These are phyloP conservation scores for Nannochloropsis oceanica DNA, from an alignment of 108 stramenopile genomes.

Conservation along the genomic window DNA sequence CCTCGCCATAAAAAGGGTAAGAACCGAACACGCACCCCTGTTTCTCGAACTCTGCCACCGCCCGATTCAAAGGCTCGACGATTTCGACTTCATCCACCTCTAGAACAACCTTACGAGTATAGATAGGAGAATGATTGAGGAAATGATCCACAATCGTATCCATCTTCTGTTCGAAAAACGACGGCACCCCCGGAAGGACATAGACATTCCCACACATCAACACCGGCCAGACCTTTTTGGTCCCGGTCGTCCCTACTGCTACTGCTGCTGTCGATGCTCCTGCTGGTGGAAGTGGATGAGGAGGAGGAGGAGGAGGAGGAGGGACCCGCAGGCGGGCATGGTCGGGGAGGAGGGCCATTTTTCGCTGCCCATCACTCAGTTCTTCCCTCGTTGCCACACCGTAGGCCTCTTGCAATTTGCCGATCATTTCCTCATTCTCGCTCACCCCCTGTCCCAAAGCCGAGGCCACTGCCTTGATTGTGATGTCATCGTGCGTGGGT, in stretches of 20 bases:
- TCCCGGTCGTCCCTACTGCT: slow-evolving; percentile 47
- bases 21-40: background rate
- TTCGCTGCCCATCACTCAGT: slow-evolving; percentile 53
- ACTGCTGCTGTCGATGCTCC: background rate
- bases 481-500: slow-evolving; percentile 92
- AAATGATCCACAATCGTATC: slow-evolving; percentile 50
- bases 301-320: background rate
- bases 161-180: slow-evolving; percentile 68
- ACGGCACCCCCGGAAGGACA: slow-evolving; percentile 79
- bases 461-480: slow-evolving; percentile 68
- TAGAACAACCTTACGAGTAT: slow-evolving; percentile 10
- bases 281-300: background rate
- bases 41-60: background rate
- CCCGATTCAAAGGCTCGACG: slow-evolving; percentile 17
- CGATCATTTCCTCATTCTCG: slow-evolving; percentile 69
- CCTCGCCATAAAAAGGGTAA: background rate
- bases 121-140: slow-evolving; percentile 1
- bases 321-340: slow-evolving; percentile 34
- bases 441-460: slow-evolving; percentile 42
- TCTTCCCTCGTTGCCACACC: slow-evolving; percentile 23
- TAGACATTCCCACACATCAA: slow-evolving; percentile 63
- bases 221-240: slow-evolving; percentile 49
- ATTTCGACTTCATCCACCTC: slow-evolving; percentile 28
- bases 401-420: slow-evolving; percentile 37
- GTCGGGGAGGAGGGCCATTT: slow-evolving; percentile 41